Evolutionary conservation across 305 asterid species (phyloP).

Genomic region (Fraxinus albicans): DNA sequence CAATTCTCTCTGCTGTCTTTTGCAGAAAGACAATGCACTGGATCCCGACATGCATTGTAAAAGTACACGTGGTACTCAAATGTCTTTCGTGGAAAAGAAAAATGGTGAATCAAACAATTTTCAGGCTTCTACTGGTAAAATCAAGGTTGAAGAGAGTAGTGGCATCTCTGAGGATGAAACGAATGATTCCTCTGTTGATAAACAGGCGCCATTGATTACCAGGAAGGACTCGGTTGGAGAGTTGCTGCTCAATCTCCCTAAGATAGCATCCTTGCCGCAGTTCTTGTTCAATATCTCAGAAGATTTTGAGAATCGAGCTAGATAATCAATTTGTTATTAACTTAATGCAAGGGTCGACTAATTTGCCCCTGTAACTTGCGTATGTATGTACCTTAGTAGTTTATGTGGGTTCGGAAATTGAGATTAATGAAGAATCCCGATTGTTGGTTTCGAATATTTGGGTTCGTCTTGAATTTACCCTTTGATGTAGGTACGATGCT

Average conservation of each 20-base stretch:
- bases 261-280: constrained; percentile 53
- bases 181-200: constrained; percentile 26
- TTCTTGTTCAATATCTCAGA: constrained; percentile 43
- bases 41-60: constrained; percentile 18
- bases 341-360: not conserved
- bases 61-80: constrained; percentile 25
- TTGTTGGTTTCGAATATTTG: not conserved
- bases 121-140: constrained; percentile 15
- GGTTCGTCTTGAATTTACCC: not conserved
- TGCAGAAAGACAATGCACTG: constrained; percentile 40
- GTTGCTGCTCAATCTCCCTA: constrained; percentile 42
- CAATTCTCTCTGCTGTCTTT: constrained; percentile 48
- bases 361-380: not conserved
- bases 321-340: not conserved
- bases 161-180: constrained; percentile 2
- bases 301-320: constrained; percentile 35
- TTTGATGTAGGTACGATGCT: not conserved
- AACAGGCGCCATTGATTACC: constrained; percentile 35
- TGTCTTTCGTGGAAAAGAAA: constrained; percentile 27
- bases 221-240: constrained; percentile 55
- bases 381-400: constrained; percentile 2
- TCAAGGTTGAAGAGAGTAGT: constrained; percentile 20
- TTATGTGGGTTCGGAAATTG: constrained; percentile 32
- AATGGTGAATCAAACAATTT: constrained; percentile 20
- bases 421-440: constrained; percentile 36